These are phyloP conservation scores for Penicillium odoratum DNA, from an alignment of 495 filamentous ascomycete genomes.

Conservation along the genomic window DNA sequence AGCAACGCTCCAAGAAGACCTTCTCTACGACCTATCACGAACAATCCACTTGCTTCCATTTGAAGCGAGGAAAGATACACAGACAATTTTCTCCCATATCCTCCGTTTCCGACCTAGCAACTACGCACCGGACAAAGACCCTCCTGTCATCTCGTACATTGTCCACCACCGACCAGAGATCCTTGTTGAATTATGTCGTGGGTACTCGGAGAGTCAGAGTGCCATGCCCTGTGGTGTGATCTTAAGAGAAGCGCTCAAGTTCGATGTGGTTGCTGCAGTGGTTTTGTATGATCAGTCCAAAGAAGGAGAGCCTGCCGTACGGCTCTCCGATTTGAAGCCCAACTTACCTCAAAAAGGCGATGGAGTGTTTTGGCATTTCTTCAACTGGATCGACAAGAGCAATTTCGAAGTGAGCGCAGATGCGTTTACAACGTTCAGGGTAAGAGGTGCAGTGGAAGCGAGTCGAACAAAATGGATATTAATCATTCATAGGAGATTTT, in stretches of 20 bases:
- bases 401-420: conserved; percentile 97
- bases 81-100: conserved; percentile 85
- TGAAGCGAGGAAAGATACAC: conserved; percentile 87
- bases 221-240: conserved; percentile 91
- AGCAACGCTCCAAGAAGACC: conserved; percentile 80
- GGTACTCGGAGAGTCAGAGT: conserved; percentile 87
- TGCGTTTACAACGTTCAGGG: conserved; percentile 94
- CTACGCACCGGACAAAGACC: conserved; percentile 57
- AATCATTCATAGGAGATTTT: conserved; percentile 68
- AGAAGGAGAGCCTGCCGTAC: conserved; percentile 52
- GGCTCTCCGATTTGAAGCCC: conserved; percentile 65
- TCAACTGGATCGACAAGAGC: conserved; percentile 92
- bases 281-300: conserved; percentile 88
- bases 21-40: conserved; percentile 77
- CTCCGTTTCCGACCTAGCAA: conserved; percentile 71
- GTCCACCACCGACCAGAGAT: conserved; percentile 83
- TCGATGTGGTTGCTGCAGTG: conserved; percentile 81
- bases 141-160: conserved; percentile 80
- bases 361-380: conserved; percentile 97
- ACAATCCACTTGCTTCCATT: conserved; percentile 84
- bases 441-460: conserved; percentile 39
- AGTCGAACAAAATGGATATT: background rate
- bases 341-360: conserved; percentile 66
- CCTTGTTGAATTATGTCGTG: conserved; percentile 81
- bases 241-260: conserved; percentile 87